Percentiles rank a stretch among this genome's conserved stretches.
Conservation (phyloP, 2,329 filamentous ascomycete species). For the Pseudovirgaria hyperparasitica region DNA sequence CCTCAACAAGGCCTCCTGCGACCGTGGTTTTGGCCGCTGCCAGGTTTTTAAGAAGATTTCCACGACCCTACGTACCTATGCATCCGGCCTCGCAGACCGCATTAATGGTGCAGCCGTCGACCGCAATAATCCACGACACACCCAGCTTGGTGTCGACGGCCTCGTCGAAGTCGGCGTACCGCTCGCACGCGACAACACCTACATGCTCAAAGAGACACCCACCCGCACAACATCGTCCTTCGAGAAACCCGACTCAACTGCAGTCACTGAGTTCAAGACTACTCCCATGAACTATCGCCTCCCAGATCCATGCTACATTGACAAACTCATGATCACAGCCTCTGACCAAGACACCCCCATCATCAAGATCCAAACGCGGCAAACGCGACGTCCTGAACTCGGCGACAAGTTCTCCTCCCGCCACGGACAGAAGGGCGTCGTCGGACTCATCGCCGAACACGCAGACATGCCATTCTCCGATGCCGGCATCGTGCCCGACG, state of each 20-base stretch:
- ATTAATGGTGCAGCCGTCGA: constrained; percentile 29
- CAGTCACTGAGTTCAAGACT: constrained; percentile 53
- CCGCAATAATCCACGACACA: constrained; percentile 44
- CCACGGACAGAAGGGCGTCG: constrained; percentile 96
- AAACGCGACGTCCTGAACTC: constrained; percentile 86
- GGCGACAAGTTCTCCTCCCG: constrained; percentile 98
- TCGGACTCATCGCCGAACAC: constrained; percentile 91
- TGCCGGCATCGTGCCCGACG: constrained; percentile 81
- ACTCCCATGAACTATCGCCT: constrained; percentile 68
- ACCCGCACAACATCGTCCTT: constrained; percentile 62
- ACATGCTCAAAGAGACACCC: constrained; percentile 82
- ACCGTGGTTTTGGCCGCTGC: constrained; percentile 89
- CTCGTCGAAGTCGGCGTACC: constrained; percentile 75
- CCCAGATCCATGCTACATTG: constrained; percentile 75
- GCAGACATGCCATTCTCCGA: constrained; percentile 96
- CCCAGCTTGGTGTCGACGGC: constrained; percentile 72
- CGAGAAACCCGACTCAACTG: constrained; percentile 40
- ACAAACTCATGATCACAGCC: constrained; percentile 89
- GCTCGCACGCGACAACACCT: constrained; percentile 67
- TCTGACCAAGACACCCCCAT: constrained; percentile 72
- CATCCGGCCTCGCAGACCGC: constrained; percentile 57
- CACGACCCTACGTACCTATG: constrained; percentile 75
- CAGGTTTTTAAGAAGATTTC: constrained; percentile 96
- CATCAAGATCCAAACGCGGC: constrained; percentile 91
- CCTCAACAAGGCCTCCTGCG: constrained; percentile 88